phyloP scores from a whole-genome alignment of 495 filamentous ascomycete species.

The Pyronema domesticum region DNA sequence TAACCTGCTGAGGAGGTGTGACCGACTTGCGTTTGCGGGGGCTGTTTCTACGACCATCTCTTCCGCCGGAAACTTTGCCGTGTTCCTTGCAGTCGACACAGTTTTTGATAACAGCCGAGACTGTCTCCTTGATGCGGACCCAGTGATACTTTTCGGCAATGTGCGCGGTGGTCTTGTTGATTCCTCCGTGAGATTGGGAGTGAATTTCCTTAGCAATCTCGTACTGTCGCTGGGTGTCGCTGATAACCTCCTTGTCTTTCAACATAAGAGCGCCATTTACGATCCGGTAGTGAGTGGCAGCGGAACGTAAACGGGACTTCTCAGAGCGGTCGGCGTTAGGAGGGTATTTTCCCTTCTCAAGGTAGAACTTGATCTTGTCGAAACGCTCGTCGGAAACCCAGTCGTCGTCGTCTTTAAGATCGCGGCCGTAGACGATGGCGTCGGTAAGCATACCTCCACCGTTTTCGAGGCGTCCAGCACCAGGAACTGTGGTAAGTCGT shows the following conservation, averaged over 20 bases:
- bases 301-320: constrained; percentile 81
- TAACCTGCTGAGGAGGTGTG: constrained; percentile 4
- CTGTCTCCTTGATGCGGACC: constrained; percentile 98
- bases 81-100: constrained; percentile 79
- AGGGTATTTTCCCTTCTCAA: constrained; percentile 87
- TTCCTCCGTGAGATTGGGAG: constrained; percentile 58
- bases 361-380: constrained; percentile 94
- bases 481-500: constrained; percentile 80
- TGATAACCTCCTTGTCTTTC: constrained; percentile 93
- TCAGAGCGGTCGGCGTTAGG: constrained; percentile 84
- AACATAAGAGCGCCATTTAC: constrained; percentile 74
- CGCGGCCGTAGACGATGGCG: constrained; percentile 90
- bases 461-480: constrained; percentile 64
- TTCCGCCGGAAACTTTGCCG: constrained; percentile 35
- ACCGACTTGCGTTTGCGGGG: constrained; percentile 2
- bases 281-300: constrained; percentile 86
- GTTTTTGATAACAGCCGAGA: constrained; percentile 81
- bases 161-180: constrained; percentile 92
- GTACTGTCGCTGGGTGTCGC: constrained; percentile 79
- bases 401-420: constrained; percentile 61
- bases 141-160: constrained; percentile 93
- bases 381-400: constrained; percentile 91
- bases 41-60: constrained; percentile 12
- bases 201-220: constrained; percentile 69
- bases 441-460: constrained; percentile 55